Evolutionary conservation across 2,329 filamentous ascomycete genomes (phyloP).

Genomic region (Scolecobasidium constrictum): DNA sequence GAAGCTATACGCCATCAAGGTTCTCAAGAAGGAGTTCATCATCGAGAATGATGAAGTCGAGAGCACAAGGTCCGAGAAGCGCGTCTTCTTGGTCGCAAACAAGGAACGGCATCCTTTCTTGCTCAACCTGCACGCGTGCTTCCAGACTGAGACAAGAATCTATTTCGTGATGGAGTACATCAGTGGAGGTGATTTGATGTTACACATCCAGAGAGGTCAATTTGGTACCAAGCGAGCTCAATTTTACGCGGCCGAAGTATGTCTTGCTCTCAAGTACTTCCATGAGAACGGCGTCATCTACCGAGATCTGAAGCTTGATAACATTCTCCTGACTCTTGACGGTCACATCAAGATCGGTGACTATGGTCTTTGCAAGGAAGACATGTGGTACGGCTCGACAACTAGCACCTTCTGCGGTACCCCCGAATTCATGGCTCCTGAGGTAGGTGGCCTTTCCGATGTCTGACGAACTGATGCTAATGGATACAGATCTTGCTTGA

Average conservation of each 20-base stretch:
- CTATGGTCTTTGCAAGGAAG: conserved; percentile 98
- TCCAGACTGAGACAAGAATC: conserved; percentile 95
- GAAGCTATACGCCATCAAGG: conserved; percentile 95
- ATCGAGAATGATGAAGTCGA: conserved; percentile 99
- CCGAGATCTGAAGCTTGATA: conserved; percentile 67
- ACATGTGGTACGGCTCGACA: conserved; percentile 98
- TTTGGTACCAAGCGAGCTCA: conserved; percentile 94
- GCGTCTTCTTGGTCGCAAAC: conserved; percentile 94
- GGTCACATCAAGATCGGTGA: conserved; percentile 98
- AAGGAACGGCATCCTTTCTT: conserved; percentile 95
- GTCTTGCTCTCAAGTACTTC: conserved; percentile 95
- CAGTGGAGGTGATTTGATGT: conserved; percentile 95
- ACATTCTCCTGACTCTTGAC: conserved; percentile 88
- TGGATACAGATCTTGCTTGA: conserved; percentile 84
- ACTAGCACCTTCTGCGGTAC: conserved; percentile 98
- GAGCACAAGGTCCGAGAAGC: conserved; percentile 93
- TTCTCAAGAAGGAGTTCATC: conserved; percentile 99
- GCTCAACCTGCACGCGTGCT: conserved; percentile 90
- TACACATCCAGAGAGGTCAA: conserved; percentile 94
- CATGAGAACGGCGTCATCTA: conserved; percentile 99
- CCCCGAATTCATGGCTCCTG: conserved; percentile 98
- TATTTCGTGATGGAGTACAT: conserved; percentile 99
- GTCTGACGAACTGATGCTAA: conserved; percentile 1
- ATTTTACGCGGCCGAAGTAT: conserved; percentile 98
- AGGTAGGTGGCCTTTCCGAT: conserved; percentile 47